Conservation (phyloP, 2,329 filamentous ascomycete species). For the Pseudopithomyces chartarum region DNA sequence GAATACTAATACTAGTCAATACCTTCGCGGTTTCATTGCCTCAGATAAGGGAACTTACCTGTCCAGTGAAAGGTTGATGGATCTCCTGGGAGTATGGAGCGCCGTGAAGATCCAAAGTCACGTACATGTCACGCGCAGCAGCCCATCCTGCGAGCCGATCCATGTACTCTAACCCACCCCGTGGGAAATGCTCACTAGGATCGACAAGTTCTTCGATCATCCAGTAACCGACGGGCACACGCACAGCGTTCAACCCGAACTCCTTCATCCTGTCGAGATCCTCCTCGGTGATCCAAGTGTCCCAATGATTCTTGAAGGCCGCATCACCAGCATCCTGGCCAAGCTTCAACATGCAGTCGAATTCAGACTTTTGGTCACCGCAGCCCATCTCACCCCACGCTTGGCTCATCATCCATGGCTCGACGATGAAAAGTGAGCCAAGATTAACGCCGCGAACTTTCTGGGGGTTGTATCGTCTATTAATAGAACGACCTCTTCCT, state of each 20-base stretch:
- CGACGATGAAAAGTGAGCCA: conserved; percentile 58
- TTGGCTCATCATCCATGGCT: conserved; percentile 58
- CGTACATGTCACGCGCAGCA: conserved; percentile 56
- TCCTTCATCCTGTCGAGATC: conserved; percentile 58
- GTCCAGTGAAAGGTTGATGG: conserved; percentile 55
- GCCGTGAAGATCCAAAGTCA: conserved; percentile 61
- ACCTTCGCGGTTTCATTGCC: neutral
- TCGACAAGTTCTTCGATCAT: conserved; percentile 57
- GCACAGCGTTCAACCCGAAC: conserved; percentile 59
- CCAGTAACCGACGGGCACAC: conserved; percentile 63
- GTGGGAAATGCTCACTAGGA: conserved; percentile 57
- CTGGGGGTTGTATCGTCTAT: conserved; percentile 13
- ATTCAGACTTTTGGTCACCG: conserved; percentile 53
- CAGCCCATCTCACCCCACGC: conserved; percentile 59
- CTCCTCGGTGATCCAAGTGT: conserved; percentile 54
- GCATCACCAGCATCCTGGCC: conserved; percentile 54
- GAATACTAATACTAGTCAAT: conserved; percentile 34
- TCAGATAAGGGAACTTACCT: conserved; percentile 25
- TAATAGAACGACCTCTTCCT: conserved; percentile 19
- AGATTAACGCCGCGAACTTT: conserved; percentile 61
- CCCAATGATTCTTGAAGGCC: conserved; percentile 58
- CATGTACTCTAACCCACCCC: conserved; percentile 54
- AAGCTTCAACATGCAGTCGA: conserved; percentile 58
- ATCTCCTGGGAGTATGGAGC: conserved; percentile 56
- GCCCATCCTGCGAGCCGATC: conserved; percentile 56